Percentiles rank a stretch among this genome's conserved stretches.
phyloP scores from a whole-genome alignment of 2,329 filamentous ascomycete genomes.

The Emmonsia crescens region DNA sequence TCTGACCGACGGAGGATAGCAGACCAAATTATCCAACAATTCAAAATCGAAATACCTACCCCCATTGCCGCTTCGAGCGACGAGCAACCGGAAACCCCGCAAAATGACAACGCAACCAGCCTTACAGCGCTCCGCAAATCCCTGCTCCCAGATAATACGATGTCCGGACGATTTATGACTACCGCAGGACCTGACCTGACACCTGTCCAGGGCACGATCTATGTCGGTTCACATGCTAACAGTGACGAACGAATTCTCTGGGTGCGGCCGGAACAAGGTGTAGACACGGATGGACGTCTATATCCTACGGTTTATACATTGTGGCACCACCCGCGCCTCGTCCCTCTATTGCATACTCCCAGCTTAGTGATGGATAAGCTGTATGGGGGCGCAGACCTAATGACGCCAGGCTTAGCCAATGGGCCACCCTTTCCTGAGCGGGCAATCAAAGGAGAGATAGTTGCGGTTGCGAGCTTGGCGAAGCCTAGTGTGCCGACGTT shows the following conservation, averaged over 20 bases:
- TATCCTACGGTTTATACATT: constrained; percentile 52
- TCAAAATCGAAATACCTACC: constrained; percentile 40
- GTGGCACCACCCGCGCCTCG: constrained; percentile 51
- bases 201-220: constrained; percentile 52
- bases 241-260: constrained; percentile 52
- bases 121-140: constrained; percentile 44
- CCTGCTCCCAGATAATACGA: constrained; percentile 52
- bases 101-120: constrained; percentile 30
- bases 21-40: constrained; percentile 55
- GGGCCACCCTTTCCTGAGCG: constrained; percentile 52
- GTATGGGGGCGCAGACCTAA: constrained; percentile 54
- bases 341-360: constrained; percentile 55
- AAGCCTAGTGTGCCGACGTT: constrained; percentile 51
- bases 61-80: constrained; percentile 25
- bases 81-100: constrained; percentile 20
- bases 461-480: constrained; percentile 52
- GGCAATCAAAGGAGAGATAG: constrained; percentile 49
- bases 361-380: constrained; percentile 50
- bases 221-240: constrained; percentile 48
- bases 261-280: constrained; percentile 50
- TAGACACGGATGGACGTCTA: constrained; percentile 29
- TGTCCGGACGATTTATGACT: constrained; percentile 54
- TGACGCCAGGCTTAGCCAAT: constrained; percentile 56
- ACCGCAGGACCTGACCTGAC: constrained; percentile 52
- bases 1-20: constrained; percentile 57